A percentile compares a stretch with the other conserved stretches of the same genome.
These are phyloP conservation scores for Ottelia alismoides DNA, from an alignment of 106 monocot genomes.

Conservation along the genomic window DNA sequence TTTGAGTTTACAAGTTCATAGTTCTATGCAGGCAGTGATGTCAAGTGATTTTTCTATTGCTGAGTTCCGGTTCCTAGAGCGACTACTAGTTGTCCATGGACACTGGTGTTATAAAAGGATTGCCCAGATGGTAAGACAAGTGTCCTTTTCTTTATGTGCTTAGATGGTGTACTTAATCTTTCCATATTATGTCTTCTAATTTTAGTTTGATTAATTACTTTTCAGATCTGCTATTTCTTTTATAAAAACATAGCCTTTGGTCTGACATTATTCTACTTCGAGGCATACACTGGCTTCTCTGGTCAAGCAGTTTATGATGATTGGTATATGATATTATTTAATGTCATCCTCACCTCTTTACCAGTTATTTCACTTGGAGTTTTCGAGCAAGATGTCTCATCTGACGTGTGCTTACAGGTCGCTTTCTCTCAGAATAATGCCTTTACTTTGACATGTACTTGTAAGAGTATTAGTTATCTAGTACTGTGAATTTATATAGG, in stretches of 20 bases:
- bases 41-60: constrained; percentile 74
- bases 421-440: too few species aligned
- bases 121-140: constrained; percentile 46
- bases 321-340: constrained; percentile 77
- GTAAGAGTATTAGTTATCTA: too few species aligned
- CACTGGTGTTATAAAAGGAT: constrained; percentile 82
- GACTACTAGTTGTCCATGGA: constrained; percentile 68
- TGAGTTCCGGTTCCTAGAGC: constrained; percentile 60
- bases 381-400: constrained; percentile 72
- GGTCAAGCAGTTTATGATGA: constrained; percentile 73
- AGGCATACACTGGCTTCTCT: constrained; percentile 67
- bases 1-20: background rate
- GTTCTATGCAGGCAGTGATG: constrained; percentile 57
- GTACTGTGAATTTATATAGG: too few species aligned
- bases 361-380: constrained; percentile 69
- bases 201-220: background rate
- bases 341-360: constrained; percentile 62
- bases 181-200: too few species aligned
- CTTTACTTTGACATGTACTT: too few species aligned
- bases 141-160: background rate
- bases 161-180: background rate
- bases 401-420: constrained; percentile 70
- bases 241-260: constrained; percentile 82
- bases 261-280: constrained; percentile 73
- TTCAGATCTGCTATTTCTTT: constrained; percentile 74